Base-by-base conservation (phyloP, 208 protist genomes). In the Angomonas deanei region DNA sequence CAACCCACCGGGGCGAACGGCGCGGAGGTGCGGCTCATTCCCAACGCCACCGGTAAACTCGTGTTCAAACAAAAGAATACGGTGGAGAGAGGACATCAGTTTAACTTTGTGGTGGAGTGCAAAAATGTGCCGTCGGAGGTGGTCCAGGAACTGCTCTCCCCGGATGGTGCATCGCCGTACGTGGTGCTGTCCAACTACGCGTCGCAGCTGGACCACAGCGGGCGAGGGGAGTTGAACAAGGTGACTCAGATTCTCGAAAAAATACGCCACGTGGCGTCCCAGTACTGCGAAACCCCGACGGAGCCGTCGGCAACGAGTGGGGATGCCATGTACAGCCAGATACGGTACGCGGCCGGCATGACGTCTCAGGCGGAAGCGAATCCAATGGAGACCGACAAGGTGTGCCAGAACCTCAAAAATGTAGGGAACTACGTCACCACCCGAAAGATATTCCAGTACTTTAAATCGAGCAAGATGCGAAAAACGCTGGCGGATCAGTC, bases 61-160 rank as follows among this genome's bases (percentile, higher is more conserved):
- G 70, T 76, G 19, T 64, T 91, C 31, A 93, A 93, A 66, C 65
- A 83, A 33, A 66, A 72, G 32, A 90, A 84, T 61, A 85, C 53
- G 13, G 77, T 93, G 2, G 72, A 86, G 49, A n/a, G 66, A 3
- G 87, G 87, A 0, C 64, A 83, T n/a, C 87, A 93, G 61, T 64
- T 89, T 67, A 82, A 54, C 55, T 84, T 81, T 50, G 58, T 78
- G 10, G 26, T 72, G 3, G 72, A 90, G 61, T 72, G 81, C 27
- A 59, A 68, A 11, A 49, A 79, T 19, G 63, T 93, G 32, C 78
- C 72, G 15, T 19, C 72, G 4, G 62, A 65, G 2, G 68, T 90
- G 13, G 73, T 84, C 48, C 58, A 70, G 13, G 69, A 58, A 2
- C 63, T 89, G 56, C 8, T 76, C 34, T 21, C n/a, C 4, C n/a